Evolutionary conservation across 495 filamentous ascomycete genomes (phyloP).

Genomic region (Penicillium waksmanii): DNA sequence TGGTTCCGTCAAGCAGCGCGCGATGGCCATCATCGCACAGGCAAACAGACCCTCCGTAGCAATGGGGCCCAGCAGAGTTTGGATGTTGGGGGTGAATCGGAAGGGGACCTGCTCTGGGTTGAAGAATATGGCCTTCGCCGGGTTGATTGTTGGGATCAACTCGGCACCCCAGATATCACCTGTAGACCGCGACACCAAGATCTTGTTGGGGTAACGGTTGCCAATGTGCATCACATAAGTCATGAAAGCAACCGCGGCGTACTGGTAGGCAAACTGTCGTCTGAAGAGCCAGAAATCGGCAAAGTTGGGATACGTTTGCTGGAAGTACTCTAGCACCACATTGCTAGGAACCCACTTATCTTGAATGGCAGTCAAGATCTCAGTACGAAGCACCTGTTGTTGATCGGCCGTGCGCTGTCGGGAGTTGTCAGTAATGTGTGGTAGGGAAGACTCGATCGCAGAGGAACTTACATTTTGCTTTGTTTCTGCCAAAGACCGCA

Average conservation of each 20-base stretch:
- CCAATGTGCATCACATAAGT: conserved; percentile 97
- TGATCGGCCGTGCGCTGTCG: conserved; percentile 66
- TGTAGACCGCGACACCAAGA: conserved; percentile 83
- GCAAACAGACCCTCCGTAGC: conserved; percentile 95
- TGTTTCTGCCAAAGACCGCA: conserved; percentile 72
- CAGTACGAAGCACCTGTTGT: conserved; percentile 69
- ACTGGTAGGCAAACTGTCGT: conserved; percentile 92
- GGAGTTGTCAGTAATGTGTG: conserved; percentile 22
- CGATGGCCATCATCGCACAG: conserved; percentile 90
- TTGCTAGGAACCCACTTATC: conserved; percentile 84
- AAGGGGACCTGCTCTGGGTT: conserved; percentile 95
- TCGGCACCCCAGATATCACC: conserved; percentile 98
- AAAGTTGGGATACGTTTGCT: conserved; percentile 83
- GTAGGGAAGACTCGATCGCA: not conserved
- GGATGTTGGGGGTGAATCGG: conserved; percentile 95
- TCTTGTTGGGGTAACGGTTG: conserved; percentile 91
- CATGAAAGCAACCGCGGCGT: conserved; percentile 97
- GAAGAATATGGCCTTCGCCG: conserved; percentile 82
- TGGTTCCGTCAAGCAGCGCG: conserved; percentile 91
- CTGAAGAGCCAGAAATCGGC: conserved; percentile 98
- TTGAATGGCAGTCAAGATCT: conserved; percentile 90
- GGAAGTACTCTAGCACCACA: conserved; percentile 86
- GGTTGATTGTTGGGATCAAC: conserved; percentile 81
- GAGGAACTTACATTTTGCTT: conserved; percentile 58
- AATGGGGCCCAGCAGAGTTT: conserved; percentile 92